Evolutionary conservation across 768 basidiomycete genomes (phyloP), one percentile per base, ranked within the genome.

Genomic region (Termitomyces sp.): DNA sequence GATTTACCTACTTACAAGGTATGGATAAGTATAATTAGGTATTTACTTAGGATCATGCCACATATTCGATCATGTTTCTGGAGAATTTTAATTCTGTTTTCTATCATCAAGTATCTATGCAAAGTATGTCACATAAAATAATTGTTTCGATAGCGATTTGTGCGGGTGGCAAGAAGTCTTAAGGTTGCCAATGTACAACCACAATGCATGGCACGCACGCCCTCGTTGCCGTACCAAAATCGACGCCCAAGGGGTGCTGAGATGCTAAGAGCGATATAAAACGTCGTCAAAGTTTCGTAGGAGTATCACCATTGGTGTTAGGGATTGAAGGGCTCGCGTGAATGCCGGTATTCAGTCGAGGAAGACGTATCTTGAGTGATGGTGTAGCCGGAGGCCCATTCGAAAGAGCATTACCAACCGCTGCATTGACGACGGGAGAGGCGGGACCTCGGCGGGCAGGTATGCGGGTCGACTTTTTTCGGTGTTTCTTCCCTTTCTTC

Each of bases 331-430:
- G 61, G 55, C 61, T 62, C 33, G 62, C 52, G 14, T 59, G 54
- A 42, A 66, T 56, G 37, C 62, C 58, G 33, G 68, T 62, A 57
- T 71, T 77, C 54, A 79, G 68, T n/a, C 74, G 74, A 17, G 80
- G 80, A 51, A 82, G 75, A 40, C 81, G 77, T 50, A 82, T 82
- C 63, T 81, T 81, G 52, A 82, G 76, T 23, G 78, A 77, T n/a
- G 80, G 78, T 0, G 78, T 74, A 33, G 70, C 61, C 14, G 74
- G 70, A 43, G 63, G 56, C 37, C 67, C 65, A 50, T 70, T 61
- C 31, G 70, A 65, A 46, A 62, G 57, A 53, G 59, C 59, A 50
- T 65, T 57, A 37, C 63, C 60, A 17, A 66, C 61, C 15, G 62
- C 58, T 21, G 63, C 57, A 35, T 59, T 52, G 44, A 48, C 50